A percentile compares a stretch with the other conserved stretches of the same genome.
Evolutionary conservation across 192 early-diverging fungal genomes (phyloP).

Genomic region (Spizellomyces punctatus): DNA sequence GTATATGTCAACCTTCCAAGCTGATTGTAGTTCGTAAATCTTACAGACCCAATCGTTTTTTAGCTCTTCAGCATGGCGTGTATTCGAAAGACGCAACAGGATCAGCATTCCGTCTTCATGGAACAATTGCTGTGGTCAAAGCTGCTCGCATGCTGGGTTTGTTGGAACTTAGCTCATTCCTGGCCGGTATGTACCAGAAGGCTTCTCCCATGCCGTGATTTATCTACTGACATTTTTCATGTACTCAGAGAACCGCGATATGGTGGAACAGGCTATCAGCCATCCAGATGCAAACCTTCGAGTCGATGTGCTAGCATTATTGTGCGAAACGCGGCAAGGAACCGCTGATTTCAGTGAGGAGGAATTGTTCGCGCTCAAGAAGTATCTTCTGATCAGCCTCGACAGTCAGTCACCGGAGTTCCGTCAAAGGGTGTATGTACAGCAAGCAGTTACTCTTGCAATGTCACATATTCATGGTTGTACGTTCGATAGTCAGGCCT

Average conservation of each 20-base stretch:
- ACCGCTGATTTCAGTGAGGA: slow-evolving; percentile 59
- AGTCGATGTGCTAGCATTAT: slow-evolving; percentile 74
- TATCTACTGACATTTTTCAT: not conserved
- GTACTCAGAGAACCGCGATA: not conserved
- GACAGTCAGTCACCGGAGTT: slow-evolving; percentile 79
- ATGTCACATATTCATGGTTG: slow-evolving; percentile 13
- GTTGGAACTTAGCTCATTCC: slow-evolving; percentile 39
- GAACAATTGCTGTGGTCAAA: slow-evolving; percentile 62
- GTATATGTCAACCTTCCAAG: not conserved
- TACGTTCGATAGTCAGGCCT: slow-evolving; percentile 1
- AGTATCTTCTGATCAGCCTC: slow-evolving; percentile 70
- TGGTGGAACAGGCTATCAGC: slow-evolving; percentile 64
- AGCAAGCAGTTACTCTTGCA: slow-evolving; percentile 44
- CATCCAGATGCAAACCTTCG: slow-evolving; percentile 75
- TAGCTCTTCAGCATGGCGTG: too few relatives aligned
- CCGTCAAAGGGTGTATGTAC: slow-evolving; percentile 64
- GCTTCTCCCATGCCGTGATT: not conserved
- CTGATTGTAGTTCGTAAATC: too few relatives aligned
- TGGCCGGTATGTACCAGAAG: slow-evolving; percentile 22
- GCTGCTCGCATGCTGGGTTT: slow-evolving; percentile 59
- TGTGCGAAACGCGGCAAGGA: slow-evolving; percentile 78
- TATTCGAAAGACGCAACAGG: slow-evolving; percentile 19
- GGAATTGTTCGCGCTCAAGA: slow-evolving; percentile 68
- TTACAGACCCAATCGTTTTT: too few relatives aligned
- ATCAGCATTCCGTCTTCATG: slow-evolving; percentile 55